Conservation (phyloP, 2,329 filamentous ascomycete species). For the Xylaria polymorpha region DNA sequence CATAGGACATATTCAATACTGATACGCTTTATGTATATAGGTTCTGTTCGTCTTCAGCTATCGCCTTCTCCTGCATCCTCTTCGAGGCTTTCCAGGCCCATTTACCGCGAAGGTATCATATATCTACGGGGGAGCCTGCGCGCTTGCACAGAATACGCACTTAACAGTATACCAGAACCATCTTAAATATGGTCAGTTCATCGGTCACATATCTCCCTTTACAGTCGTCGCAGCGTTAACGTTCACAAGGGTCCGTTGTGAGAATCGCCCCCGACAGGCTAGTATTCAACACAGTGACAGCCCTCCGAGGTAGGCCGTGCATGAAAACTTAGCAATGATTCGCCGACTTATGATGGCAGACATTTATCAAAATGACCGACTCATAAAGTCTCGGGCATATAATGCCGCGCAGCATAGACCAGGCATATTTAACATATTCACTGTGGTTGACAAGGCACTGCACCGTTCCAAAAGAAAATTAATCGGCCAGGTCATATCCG, state of each 20-base stretch:
- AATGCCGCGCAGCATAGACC: too few species aligned
- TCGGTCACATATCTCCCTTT: too few species aligned
- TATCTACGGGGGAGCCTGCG: slow-evolving; percentile 8
- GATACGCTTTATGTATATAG: too few species aligned
- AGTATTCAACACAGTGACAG: neutral
- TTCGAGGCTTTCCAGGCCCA: slow-evolving; percentile 26
- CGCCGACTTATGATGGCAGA: neutral
- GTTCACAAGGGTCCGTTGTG: neutral
- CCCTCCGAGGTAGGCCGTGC: neutral
- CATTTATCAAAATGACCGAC: neutral
- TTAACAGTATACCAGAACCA: slow-evolving; percentile 1
- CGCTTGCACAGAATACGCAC: neutral
- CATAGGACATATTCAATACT: too few species aligned
- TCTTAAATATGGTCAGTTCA: slow-evolving; percentile 24
- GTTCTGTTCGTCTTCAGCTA: too few species aligned
- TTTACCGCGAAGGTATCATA: slow-evolving; percentile 12
- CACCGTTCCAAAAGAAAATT: neutral
- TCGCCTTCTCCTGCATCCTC: slow-evolving; percentile 21
- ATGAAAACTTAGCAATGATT: too few species aligned
- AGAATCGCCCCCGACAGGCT: neutral
- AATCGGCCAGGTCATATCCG: neutral
- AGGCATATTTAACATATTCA: neutral
- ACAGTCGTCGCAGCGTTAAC: neutral
- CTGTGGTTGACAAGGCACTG: neutral
- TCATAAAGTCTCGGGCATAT: neutral